These are phyloP conservation scores for Oldenlandia corymbosa DNA, from an alignment of 257 asterid genomes.

Conservation along the genomic window DNA sequence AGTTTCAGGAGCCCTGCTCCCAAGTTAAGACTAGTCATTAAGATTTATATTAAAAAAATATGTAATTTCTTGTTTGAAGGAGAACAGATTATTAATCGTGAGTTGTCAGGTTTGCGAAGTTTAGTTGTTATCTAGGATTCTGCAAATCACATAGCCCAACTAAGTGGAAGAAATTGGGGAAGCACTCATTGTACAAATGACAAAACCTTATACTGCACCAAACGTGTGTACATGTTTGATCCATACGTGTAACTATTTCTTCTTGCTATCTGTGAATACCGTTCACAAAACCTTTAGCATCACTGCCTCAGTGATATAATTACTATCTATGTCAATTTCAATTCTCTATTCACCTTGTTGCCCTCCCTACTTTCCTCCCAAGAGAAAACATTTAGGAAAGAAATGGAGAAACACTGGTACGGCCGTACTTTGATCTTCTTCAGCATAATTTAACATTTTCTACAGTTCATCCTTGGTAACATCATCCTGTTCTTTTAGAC, in stretches of 20 bases:
- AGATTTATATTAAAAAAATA: no score
- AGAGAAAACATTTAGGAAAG: no score
- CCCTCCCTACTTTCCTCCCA: not conserved
- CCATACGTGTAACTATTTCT: not conserved
- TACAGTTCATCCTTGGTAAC: slow-evolving; percentile 71
- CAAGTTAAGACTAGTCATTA: not conserved
- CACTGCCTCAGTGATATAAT: not conserved
- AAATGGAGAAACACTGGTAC: not conserved
- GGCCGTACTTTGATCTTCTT: not conserved
- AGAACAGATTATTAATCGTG: no score
- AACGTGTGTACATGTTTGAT: not conserved
- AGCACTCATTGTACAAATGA: not conserved
- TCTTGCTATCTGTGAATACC: not conserved
- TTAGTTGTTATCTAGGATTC: no score
- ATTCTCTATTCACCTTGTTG: not conserved
- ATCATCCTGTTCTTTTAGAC: slow-evolving; percentile 42
- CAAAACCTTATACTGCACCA: not conserved
- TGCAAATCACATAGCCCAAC: no score
- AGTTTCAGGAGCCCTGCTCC: not conserved
- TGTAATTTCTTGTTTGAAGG: no score
- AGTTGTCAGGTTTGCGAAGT: no score
- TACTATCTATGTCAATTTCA: not conserved
- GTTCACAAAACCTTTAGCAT: not conserved
- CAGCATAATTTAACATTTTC: slow-evolving; percentile 10
- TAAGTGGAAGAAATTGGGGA: not conserved